A percentile compares a stretch with the other conserved stretches of the same genome.
Conservation (phyloP, 345 rosid genomes). For the Citrus inodora region DNA sequence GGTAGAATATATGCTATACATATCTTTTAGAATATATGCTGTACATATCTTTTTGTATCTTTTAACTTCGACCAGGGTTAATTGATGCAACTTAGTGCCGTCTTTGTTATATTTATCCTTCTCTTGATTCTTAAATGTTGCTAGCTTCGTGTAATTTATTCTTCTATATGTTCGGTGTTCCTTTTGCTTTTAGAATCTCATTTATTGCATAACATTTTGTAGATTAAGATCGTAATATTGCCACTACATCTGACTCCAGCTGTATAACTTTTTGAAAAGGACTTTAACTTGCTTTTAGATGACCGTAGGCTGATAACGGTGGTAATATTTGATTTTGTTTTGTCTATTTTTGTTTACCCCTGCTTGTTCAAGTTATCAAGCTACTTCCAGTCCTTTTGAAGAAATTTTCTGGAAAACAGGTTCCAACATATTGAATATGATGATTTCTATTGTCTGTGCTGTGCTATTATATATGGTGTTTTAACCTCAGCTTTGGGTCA, state of each 20-base stretch:
- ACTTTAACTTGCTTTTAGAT: background rate
- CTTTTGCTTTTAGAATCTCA: background rate
- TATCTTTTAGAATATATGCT: background rate
- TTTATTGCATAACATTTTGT: background rate
- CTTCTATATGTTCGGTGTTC: background rate
- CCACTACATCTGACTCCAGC: background rate
- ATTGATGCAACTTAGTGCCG: background rate
- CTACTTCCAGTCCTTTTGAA: background rate
- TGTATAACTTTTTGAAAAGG: background rate
- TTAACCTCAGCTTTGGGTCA: background rate
- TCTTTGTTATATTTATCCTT: background rate
- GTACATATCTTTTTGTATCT: background rate
- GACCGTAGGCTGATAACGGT: background rate
- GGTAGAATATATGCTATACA: background rate
- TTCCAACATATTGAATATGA: background rate
- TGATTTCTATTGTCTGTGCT: background rate
- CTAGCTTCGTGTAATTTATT: background rate
- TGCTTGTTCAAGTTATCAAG: background rate
- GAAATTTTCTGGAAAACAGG: background rate
- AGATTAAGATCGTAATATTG: background rate
- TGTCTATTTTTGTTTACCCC: background rate
- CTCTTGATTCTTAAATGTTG: background rate
- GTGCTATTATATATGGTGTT: background rate
- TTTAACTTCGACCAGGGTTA: background rate
- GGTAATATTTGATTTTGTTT: background rate